Evolutionary conservation across 1,284 basidiomycete species (phyloP), one percentile per base, ranked within the genome.

Genomic region (Moesziomyces parantarcticus): DNA sequence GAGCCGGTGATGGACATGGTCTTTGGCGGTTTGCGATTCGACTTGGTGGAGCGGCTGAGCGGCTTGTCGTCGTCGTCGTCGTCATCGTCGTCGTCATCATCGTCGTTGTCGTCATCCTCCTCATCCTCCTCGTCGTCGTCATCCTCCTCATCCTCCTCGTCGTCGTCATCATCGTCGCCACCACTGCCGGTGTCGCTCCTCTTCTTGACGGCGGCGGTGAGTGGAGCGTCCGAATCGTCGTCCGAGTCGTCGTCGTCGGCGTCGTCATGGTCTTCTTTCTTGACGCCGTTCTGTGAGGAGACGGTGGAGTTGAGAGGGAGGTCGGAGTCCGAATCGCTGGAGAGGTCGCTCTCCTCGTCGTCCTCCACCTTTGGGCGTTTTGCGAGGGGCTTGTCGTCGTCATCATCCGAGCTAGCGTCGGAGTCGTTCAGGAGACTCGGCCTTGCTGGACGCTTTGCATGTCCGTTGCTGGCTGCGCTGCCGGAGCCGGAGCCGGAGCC

Each of bases 21-120:
- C 55, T 75, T 75, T 11, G 67, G 63, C 9, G 54, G 52, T 53
- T 69, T 73, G 32, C 56, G 55, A 54, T 62, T 62, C 2, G 48
- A 43, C 46, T 58, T 69, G 22, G 62, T 60, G 43, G 49, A 40
- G 25, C 43, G 34, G 40, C 50, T 58, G 46, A 58, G 68, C 85
- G 85, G 55, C 85, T 78, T 84, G 89, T 89, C 58, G 85, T 83
- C 79, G 88, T 89, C 59, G 84, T 86, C 83, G 43, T 81, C 75
- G 36, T 75, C 60, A 21, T 77, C 74, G 22, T 77, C 77, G 14
- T 56, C 70, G 29, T 75, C 72, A 3, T 73, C 75, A 10, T 58
- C 74, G 14, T 68, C 72, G 9, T 75, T 68, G 1, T 67, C 76
- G 2, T 70, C 76, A 0, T 69, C 73, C 0, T 72, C 73, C 0